These are phyloP conservation scores for Sextonia rubra DNA, from an alignment of 164 flowering plant species.

Conservation along the genomic window DNA sequence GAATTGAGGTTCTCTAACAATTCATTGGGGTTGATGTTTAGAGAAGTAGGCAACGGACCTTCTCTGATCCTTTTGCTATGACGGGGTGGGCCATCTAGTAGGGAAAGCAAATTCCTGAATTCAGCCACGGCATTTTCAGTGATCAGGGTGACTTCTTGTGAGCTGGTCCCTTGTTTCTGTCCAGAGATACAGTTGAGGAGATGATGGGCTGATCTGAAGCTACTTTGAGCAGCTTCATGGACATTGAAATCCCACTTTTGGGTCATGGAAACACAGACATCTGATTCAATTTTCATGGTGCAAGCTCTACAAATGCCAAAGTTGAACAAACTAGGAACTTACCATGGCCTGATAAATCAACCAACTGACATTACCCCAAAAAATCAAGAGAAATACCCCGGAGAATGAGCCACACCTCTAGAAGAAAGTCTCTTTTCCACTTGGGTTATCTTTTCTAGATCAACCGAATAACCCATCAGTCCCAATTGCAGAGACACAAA, in stretches of 20 bases:
- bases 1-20: constrained; percentile 20
- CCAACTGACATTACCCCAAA: neutral
- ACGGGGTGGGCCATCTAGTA: constrained; percentile 21
- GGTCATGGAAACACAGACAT: constrained; percentile 11
- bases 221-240: constrained; percentile 30
- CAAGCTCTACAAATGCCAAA: neutral
- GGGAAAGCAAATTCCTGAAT: constrained; percentile 27
- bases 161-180: constrained; percentile 16
- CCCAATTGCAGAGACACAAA: neutral
- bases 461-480: constrained; percentile 4
- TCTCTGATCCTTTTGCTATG: constrained; percentile 26
- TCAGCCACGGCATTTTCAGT: constrained; percentile 25
- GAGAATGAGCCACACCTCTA: neutral
- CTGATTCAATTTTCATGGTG: constrained; percentile 16
- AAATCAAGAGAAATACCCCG: neutral
- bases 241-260: constrained; percentile 25
- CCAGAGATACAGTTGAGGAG: constrained; percentile 23
- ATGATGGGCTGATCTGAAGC: constrained; percentile 24
- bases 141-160: constrained; percentile 23
- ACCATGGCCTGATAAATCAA: neutral
- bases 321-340: neutral
- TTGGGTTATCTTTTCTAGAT: constrained; percentile 7
- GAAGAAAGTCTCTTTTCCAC: neutral
- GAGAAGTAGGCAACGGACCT: constrained; percentile 27
- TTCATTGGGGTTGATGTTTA: constrained; percentile 18